These are phyloP conservation scores for Clarireedia hainanense DNA, from an alignment of 2,329 filamentous ascomycete species.

Conservation along the genomic window DNA sequence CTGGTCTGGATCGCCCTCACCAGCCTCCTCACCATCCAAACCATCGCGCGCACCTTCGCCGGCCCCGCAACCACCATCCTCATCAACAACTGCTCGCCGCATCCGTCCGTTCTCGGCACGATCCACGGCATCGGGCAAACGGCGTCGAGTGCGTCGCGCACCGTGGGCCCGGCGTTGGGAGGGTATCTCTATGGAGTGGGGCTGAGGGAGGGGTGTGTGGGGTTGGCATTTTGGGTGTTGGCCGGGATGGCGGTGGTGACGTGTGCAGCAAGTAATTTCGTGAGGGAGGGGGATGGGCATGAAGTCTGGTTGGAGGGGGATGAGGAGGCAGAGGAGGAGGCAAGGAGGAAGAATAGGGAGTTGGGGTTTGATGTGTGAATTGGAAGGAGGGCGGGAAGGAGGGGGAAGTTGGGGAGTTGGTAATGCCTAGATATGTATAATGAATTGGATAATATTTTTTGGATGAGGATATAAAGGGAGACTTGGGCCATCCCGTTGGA, in stretches of 20 bases:
- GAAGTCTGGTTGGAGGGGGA: slow-evolving; percentile 59
- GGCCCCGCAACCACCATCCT: slow-evolving; percentile 21
- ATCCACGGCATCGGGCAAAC: slow-evolving; percentile 52
- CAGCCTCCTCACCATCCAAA: slow-evolving; percentile 51
- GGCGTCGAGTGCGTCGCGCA: slow-evolving; percentile 49
- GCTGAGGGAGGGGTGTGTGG: slow-evolving; percentile 47
- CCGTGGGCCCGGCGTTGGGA: slow-evolving; percentile 52
- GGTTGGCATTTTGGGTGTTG: slow-evolving; percentile 36
- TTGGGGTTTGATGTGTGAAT: slow-evolving; percentile 9
- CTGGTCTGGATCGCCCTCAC: slow-evolving; percentile 22
- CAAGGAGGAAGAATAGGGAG: slow-evolving; percentile 16
- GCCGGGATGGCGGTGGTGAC: slow-evolving; percentile 44
- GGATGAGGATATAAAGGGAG: too few species aligned
- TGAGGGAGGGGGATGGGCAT: slow-evolving; percentile 55
- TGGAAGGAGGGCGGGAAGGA: background rate
- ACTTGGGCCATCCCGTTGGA: too few species aligned
- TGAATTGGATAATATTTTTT: background rate
- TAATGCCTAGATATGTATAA: background rate
- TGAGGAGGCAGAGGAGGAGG: slow-evolving; percentile 36
- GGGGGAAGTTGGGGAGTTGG: background rate
- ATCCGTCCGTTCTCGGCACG: slow-evolving; percentile 49
- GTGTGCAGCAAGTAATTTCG: slow-evolving; percentile 42
- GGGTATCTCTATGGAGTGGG: slow-evolving; percentile 54
- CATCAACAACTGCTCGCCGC: slow-evolving; percentile 50
- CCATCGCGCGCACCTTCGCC: slow-evolving; percentile 58